A percentile compares a stretch with the other conserved stretches of the same genome.
phyloP scores from a whole-genome alignment of 768 basidiomycete genomes.

The Mrakia blollopis region DNA sequence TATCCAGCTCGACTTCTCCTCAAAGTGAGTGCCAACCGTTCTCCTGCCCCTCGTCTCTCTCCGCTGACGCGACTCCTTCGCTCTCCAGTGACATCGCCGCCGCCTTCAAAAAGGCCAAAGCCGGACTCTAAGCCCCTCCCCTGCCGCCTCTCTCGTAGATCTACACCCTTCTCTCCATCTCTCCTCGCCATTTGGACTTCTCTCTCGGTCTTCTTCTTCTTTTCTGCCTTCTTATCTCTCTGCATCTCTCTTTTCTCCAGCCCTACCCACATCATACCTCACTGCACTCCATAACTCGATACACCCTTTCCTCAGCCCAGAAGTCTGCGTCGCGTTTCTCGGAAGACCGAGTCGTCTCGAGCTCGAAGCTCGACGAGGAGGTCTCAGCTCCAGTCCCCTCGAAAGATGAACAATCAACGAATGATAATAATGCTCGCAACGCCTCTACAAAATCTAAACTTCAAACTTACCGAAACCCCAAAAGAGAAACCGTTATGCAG shows the following conservation, averaged over 20 bases:
- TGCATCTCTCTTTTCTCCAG: background rate
- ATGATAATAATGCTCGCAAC: too few relatives aligned
- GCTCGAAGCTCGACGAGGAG: too few relatives aligned
- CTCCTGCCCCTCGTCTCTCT: too few relatives aligned
- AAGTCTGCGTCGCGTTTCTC: too few relatives aligned
- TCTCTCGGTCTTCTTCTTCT: background rate
- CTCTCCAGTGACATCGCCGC: slow-evolving; percentile 61
- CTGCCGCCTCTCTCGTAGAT: background rate
- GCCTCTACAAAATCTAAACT: too few relatives aligned
- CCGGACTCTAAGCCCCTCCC: background rate
- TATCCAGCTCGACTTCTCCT: slow-evolving; percentile 65
- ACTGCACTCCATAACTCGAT: background rate
- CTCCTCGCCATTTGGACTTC: background rate
- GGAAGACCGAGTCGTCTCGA: too few relatives aligned
- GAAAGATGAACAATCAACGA: too few relatives aligned
- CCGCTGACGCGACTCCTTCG: background rate
- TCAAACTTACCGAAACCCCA: too few relatives aligned
- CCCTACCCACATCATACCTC: background rate
- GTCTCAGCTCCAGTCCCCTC: too few relatives aligned
- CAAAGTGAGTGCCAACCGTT: slow-evolving; percentile 29
- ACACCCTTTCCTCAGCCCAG: too few relatives aligned
- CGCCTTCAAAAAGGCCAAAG: slow-evolving; percentile 57
- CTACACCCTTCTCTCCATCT: background rate
- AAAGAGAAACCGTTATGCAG: too few relatives aligned
- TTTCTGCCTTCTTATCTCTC: background rate